Base-by-base conservation (phyloP, 2,329 filamentous ascomycete genomes). In the Pezicula radicicola region DNA sequence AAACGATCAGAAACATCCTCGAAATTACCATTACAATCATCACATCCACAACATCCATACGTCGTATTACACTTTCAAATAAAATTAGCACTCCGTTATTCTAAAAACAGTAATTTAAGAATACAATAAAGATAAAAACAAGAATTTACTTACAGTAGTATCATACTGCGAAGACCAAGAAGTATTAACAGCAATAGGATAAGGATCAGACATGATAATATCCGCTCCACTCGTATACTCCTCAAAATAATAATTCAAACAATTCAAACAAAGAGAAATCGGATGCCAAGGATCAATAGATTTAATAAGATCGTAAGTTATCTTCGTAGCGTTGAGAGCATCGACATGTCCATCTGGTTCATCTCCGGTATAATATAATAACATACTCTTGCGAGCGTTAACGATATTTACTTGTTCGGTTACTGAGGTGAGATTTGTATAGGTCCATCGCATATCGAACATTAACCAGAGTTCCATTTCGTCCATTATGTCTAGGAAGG, bases 31-130 rank as follows among this genome's bases (percentile, higher is more conserved):
- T 66, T 55, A 59, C 75, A 78, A 56, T 75, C 69, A 52, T 78
- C 75, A 58, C 76, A 78, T 21, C 75, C 75, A 56, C 75, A 77
- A 60, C 71, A 71, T 53, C 75, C 75, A 55, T 78, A 78, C 1
- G 75, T 77, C 2, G 61, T 55, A 57, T 78, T 78, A 58, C 73
- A 75, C 2, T 21, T 21, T n/a, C n/a, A 5, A 21, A 21, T 3
- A 3, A 21, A 21, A 21, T 21, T 61, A 21, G 21, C 21, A 5
- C 5, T 21, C 5, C 21, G 5, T 21, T 21, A 21, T 21, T 21
- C 21, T 21, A 3, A 5, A 21, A 21, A 21, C n/a, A n/a, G n/a
- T n/a, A n/a, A n/a, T n/a, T n/a, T n/a, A n/a, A n/a, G n/a, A n/a
- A n/a, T n/a, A n/a, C n/a, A n/a, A n/a, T n/a, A n/a, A 5, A 21